Evolutionary conservation across 2,329 filamentous ascomycete species (phyloP), one percentile per base, ranked within the genome.

Genomic region (Talaromyces sp.): DNA sequence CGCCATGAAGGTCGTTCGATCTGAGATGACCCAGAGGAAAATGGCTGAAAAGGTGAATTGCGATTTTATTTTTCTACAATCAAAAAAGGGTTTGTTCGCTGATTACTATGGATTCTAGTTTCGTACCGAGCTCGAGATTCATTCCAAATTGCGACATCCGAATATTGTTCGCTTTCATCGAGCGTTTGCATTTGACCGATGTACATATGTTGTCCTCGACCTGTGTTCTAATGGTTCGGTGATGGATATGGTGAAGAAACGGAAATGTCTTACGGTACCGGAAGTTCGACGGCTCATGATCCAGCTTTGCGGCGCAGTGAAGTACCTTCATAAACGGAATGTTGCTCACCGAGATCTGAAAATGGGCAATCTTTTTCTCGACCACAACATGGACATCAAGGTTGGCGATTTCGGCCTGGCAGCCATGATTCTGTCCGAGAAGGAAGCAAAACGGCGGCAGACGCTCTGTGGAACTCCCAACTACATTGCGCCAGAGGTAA

Each of bases 401-500:
- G 92, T 99, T 69, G 95, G 95, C 52, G 95, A 99, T 75, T 99
- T 99, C 78, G 95, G 95, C 3, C 83, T 99, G 60, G 95, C 95
- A 33, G 95, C 96, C 31, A 82, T 99, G 68, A 82, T 98, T 61
- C 88, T 98, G 52, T 96, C 93, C 9, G 92, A 94, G 72, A 92
- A 89, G 74, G 95, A 99, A 88, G 75, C 92, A 86, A 79, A 83
- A 68, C 87, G 95, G 66, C 86, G 96, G 70, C 97, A 92, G 30
- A 99, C 95, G 6, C 86, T 99, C 63, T 99, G 95, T 69, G 95
- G 95, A 62, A 99, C 95, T 4, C 95, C 95, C 1, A 99, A 99
- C 76, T 99, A 99, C 74, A 96, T 99, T 68, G 95, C 95, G 0
- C 95, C 95, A 0, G 95, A 99, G 72, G 96, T 99, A 64, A 79